A percentile compares a stretch with the other conserved stretches of the same genome.
These are phyloP conservation scores for Iris macrosiphon DNA, from an alignment of 106 monocot species.

Conservation along the genomic window DNA sequence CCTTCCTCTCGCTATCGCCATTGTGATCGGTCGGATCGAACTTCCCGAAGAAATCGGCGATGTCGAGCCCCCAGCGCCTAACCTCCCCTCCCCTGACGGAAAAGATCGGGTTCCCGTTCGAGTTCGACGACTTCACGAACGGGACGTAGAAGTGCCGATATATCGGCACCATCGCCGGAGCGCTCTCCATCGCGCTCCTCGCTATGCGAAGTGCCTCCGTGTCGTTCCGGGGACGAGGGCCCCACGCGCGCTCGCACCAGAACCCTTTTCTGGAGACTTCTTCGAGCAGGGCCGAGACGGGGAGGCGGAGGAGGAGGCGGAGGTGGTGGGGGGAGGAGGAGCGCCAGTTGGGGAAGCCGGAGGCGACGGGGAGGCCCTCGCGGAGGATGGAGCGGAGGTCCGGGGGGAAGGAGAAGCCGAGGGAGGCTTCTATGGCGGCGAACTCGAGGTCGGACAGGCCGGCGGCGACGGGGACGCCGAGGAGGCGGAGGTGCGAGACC, in stretches of 20 bases:
- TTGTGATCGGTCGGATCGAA: not conserved
- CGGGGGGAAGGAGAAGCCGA: slow-evolving; percentile 12
- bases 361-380: slow-evolving; percentile 44
- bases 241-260: slow-evolving; percentile 21
- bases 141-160: slow-evolving; percentile 44
- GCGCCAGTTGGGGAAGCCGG: slow-evolving; percentile 26
- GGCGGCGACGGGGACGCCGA: slow-evolving; percentile 15
- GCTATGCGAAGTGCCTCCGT: not conserved
- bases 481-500: slow-evolving; percentile 18
- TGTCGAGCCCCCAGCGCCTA: slow-evolving; percentile 20
- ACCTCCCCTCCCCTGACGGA: slow-evolving; percentile 18
- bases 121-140: not conserved
- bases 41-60: slow-evolving; percentile 34
- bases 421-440: slow-evolving; percentile 18
- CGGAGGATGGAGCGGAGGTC: slow-evolving; percentile 36
- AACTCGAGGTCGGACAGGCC: slow-evolving; percentile 43
- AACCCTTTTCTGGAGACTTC: slow-evolving; percentile 2
- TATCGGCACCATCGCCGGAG: slow-evolving; percentile 39
- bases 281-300: slow-evolving; percentile 1
- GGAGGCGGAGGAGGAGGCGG: slow-evolving; percentile 17
- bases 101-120: slow-evolving; percentile 48
- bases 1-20: too few species aligned
- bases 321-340: slow-evolving; percentile 5
- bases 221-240: slow-evolving; percentile 1
- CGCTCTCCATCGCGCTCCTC: slow-evolving; percentile 1